These are phyloP conservation scores for Talaromyces sp. DNA, from an alignment of 2,329 filamentous ascomycete genomes.

Conservation along the genomic window DNA sequence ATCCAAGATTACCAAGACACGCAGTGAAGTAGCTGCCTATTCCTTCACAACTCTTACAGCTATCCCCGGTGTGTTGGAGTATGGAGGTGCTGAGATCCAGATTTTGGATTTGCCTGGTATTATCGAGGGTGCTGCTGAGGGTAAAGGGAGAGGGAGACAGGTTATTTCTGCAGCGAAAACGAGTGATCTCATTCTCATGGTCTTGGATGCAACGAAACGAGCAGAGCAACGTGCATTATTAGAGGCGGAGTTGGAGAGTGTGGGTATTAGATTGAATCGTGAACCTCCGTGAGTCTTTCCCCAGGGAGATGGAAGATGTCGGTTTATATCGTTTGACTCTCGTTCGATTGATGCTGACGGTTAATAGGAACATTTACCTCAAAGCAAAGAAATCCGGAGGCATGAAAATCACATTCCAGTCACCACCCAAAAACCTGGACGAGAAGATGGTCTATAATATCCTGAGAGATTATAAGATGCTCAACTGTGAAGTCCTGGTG, in stretches of 20 bases:
- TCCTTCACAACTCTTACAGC: conserved; percentile 96
- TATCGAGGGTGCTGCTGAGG: conserved; percentile 92
- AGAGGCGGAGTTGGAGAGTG: conserved; percentile 88
- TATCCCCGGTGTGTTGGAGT: conserved; percentile 94
- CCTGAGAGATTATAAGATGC: conserved; percentile 94
- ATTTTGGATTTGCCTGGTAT: conserved; percentile 96
- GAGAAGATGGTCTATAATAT: conserved; percentile 99
- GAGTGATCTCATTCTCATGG: conserved; percentile 93
- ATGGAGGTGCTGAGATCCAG: conserved; percentile 96
- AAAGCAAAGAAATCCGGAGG: conserved; percentile 94
- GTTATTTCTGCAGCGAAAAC: conserved; percentile 98
- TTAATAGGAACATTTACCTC: conserved; percentile 81
- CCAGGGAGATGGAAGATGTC: no score
- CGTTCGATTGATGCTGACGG: neutral
- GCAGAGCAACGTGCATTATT: conserved; percentile 86
- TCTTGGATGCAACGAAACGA: conserved; percentile 92
- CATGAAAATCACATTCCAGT: conserved; percentile 96
- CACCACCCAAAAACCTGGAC: conserved; percentile 83
- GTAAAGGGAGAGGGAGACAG: conserved; percentile 90
- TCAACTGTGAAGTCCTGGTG: conserved; percentile 94
- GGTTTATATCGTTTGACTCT: no score
- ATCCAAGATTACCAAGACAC: conserved; percentile 98
- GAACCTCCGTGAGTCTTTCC: conserved; percentile 67
- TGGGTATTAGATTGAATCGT: conserved; percentile 87
- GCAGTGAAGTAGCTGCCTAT: conserved; percentile 92